Percentiles rank a stretch among this genome's conserved stretches.
These are phyloP conservation scores for Podaxis sp. DNA, from an alignment of 768 basidiomycete genomes.

Conservation along the genomic window DNA sequence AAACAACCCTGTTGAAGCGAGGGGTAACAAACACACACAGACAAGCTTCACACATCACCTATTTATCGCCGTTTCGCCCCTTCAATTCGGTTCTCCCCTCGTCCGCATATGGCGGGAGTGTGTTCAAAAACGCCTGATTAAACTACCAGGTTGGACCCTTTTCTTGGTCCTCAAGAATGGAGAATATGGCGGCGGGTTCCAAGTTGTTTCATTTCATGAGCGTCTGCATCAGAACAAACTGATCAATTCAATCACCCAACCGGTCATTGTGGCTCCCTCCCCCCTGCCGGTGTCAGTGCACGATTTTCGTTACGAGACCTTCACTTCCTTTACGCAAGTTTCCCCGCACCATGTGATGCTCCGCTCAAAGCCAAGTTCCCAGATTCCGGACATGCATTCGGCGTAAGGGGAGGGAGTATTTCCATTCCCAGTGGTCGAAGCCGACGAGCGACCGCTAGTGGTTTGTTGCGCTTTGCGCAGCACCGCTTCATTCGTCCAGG, in stretches of 20 bases:
- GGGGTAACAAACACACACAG: not conserved
- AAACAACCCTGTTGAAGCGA: not conserved
- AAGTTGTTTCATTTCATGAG: not conserved
- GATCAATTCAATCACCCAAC: not conserved
- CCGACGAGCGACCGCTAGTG: not conserved
- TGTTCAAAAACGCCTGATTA: not conserved
- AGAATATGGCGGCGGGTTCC: not conserved
- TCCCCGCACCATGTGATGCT: conserved; percentile 4
- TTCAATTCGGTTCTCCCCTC: conserved; percentile 1
- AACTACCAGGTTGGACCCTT: not conserved
- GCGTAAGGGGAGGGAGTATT: not conserved
- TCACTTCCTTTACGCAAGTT: not conserved
- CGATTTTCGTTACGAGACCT: conserved; percentile 5
- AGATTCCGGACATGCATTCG: not conserved
- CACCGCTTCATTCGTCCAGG: not conserved
- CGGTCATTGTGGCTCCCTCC: not conserved
- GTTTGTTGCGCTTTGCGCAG: not conserved
- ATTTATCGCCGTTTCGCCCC: conserved; percentile 9
- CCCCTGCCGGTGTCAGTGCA: not conserved
- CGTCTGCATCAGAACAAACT: not conserved
- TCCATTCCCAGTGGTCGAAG: not conserved
- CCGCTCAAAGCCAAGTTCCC: not conserved
- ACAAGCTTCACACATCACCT: not conserved
- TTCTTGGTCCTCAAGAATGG: conserved; percentile 5
- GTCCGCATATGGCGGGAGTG: conserved; percentile 8